Evolutionary conservation across 345 rosid species (phyloP).

Genomic region (Eucalyptus sp.): DNA sequence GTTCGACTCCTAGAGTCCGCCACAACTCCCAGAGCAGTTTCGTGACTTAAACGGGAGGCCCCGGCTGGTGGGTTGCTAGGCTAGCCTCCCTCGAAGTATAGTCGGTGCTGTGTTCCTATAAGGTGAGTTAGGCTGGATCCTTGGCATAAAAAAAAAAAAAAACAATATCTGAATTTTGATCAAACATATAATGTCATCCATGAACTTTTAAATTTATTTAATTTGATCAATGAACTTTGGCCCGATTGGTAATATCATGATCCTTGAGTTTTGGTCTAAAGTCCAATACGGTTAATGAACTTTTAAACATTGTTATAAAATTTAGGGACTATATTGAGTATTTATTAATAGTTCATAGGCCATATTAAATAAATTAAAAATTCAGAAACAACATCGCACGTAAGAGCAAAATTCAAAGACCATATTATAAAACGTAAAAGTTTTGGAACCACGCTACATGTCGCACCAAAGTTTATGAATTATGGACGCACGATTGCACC

Average conservation of each 20-base stretch:
- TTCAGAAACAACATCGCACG: accelerated
- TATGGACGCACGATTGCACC: no score
- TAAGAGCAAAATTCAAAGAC: accelerated
- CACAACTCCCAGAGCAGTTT: no score
- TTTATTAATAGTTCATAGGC: not conserved
- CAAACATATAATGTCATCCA: accelerated
- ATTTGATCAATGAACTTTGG: accelerated
- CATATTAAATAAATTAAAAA: not conserved
- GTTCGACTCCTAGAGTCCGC: no score
- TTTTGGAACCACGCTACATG: no score
- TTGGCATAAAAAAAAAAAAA: no score
- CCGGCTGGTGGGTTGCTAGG: no score
- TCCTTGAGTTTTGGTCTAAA: accelerated
- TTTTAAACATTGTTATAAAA: accelerated
- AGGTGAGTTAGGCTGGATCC: no score
- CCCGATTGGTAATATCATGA: accelerated
- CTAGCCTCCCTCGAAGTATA: no score
- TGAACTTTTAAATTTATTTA: accelerated
- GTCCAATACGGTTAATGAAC: accelerated
- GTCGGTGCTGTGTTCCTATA: no score
- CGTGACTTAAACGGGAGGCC: no score
- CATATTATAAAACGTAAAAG: not conserved
- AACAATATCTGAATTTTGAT: not conserved
- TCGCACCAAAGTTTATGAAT: not conserved
- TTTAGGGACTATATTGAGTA: accelerated